These are phyloP conservation scores for Colletotrichum magnum DNA, from an alignment of 2,329 filamentous ascomycete species.

Conservation along the genomic window DNA sequence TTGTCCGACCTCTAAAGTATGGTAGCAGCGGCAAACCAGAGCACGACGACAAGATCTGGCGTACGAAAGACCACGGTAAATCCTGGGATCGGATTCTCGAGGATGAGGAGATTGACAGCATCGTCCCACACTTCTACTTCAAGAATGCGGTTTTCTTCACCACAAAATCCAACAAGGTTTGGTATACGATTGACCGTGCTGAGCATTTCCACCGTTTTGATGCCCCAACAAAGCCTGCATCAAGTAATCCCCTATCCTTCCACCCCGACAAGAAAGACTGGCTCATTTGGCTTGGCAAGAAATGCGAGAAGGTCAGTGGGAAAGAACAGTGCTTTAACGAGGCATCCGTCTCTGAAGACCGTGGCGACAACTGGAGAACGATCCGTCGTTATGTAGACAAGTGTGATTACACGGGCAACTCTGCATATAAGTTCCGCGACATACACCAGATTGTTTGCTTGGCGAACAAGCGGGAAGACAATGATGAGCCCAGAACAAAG, in stretches of 20 bases:
- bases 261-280: conserved; percentile 89
- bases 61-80: conserved; percentile 91
- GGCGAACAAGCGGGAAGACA: conserved; percentile 70
- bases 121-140: conserved; percentile 85
- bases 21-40: conserved; percentile 47
- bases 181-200: conserved; percentile 87
- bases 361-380: conserved; percentile 84
- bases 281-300: conserved; percentile 89
- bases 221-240: conserved; percentile 69
- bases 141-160: conserved; percentile 91
- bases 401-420: conserved; percentile 87
- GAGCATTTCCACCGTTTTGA: conserved; percentile 81
- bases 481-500: conserved; percentile 73
- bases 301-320: conserved; percentile 70
- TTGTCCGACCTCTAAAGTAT: conserved; percentile 64
- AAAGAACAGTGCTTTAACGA: conserved; percentile 76
- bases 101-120: conserved; percentile 76
- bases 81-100: conserved; percentile 81
- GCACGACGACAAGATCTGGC: conserved; percentile 72
- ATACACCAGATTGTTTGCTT: conserved; percentile 73
- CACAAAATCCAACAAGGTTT: conserved; percentile 75
- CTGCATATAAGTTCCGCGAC: conserved; percentile 67
- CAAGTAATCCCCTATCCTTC: conserved; percentile 74
- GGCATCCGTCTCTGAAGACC: conserved; percentile 83
- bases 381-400: conserved; percentile 81